Evolutionary conservation across 1,284 basidiomycete genomes (phyloP), one percentile per base, ranked within the genome.

Genomic region (Microbotryomycetes sp.): DNA sequence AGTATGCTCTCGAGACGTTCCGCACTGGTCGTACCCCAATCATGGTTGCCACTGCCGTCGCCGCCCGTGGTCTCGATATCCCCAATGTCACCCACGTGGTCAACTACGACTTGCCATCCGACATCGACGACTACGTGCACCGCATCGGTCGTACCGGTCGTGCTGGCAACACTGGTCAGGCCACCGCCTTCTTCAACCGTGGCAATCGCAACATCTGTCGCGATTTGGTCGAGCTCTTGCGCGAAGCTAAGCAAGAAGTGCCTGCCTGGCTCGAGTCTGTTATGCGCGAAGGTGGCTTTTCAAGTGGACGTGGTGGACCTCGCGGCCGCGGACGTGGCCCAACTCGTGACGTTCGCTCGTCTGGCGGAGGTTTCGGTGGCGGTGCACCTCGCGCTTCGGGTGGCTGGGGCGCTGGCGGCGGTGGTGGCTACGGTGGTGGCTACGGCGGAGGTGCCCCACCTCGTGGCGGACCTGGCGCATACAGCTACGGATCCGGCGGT

Each of bases 71-170:
- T 77, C 86, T 99, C 72, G 94, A 99, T 80, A 98, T 99, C 72
- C 96, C 96, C 71, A 96, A 99, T 77, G 94, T 99, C 73, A 97
- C 91, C 30, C 96, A 98, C 77, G 94, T 99, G 73, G 83, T 98
- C 80, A 94, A 94, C 78, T 98, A 97, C 79, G 96, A 98, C 77
- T 81, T 99, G n/a, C 94, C 94, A 22, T 89, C 88, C 65, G 94
- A 99, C 78, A 94, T 99, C 66, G 94, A 98, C 75, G 96, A 97
- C 77, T 97, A 97, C 77, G 93, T 96, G 54, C 92, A 97, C 77
- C 90, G 92, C 74, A 97, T 97, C 74, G 94, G 94, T 81, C 92
- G 94, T 83, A 98, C 96, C 23, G 94, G 96, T 59, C 93, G 94
- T 85, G 96, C 96, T 16, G 94, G 94, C 70, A 99, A 99, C 81